phyloP scores from a whole-genome alignment of 345 rosid species.

The Eucalyptus marginata region DNA sequence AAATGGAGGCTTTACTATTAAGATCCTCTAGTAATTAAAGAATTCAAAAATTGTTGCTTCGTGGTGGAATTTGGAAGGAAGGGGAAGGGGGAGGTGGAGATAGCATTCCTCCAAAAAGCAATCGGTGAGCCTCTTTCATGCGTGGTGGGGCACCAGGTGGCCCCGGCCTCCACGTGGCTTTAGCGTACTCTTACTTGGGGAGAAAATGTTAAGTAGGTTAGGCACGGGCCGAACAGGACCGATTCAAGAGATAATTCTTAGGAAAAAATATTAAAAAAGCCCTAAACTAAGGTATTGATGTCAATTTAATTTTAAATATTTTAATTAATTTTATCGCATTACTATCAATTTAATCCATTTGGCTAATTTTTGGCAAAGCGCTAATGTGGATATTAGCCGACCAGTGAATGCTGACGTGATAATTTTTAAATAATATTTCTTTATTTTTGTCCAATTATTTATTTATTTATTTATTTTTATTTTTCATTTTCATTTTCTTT shows the following conservation, averaged over 20 bases:
- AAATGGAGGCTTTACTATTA: not conserved
- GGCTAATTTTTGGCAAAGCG: rapidly evolving
- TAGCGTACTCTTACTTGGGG: rapidly evolving
- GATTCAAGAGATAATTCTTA: rapidly evolving
- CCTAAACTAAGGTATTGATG: rapidly evolving
- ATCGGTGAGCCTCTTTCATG: not conserved
- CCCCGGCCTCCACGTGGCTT: not conserved
- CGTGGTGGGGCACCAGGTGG: not conserved
- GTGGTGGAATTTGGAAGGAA: not conserved
- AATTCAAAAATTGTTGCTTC: not conserved
- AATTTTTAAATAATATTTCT: rapidly evolving
- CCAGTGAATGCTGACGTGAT: rapidly evolving
- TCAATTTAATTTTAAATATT: rapidly evolving
- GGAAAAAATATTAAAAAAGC: rapidly evolving
- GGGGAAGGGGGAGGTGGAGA: not conserved
- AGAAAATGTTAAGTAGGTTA: rapidly evolving
- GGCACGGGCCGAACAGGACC: not conserved
- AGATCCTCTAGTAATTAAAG: not conserved
- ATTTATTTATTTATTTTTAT: too few species aligned
- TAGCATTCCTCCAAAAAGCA: not conserved
- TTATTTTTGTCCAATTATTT: too few species aligned
- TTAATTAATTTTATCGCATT: rapidly evolving
- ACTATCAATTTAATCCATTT: rapidly evolving
- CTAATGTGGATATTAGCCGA: rapidly evolving
- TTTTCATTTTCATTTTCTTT: rapidly evolving